Evolutionary conservation across 495 filamentous ascomycete species (phyloP), one percentile per base, ranked within the genome.

Genomic region (Margaritispora aquatica): DNA sequence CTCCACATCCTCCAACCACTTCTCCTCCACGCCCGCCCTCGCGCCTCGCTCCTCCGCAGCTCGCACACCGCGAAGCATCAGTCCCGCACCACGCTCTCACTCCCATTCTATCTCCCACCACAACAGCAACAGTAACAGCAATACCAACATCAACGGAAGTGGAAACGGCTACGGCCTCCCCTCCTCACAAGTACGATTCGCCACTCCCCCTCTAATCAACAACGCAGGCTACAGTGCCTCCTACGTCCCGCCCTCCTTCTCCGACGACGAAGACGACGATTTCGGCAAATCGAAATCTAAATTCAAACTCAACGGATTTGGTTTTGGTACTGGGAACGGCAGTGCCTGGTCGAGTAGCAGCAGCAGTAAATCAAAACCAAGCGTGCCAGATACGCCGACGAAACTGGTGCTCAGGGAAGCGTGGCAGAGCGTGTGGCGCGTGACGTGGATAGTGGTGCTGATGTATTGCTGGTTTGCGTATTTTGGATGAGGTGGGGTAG

Each of bases 401-500:
- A 23, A 22, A 29, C 11, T 61, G 2, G 51, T 66, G 9, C 62
- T 55, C 58, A 67, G 61, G 34, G 64, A 63, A 27, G 29, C 47
- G 9, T 61, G 62, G 56, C 41, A 2, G 36, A 67, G 62, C 22
- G 49, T 81, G 4, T 70, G 67, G 41, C 55, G 64, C 2, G 79
- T 84, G 22, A 76, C 73, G 4, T 59, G 57, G 62, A 59, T 78
- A 15, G 81, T 79, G 23, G 51, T 81, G 49, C 58, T 56, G 8
- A 74, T 76, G 60, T 85, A 84, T 68, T 63, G 76, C 59, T 78
- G 77, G 64, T 69, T 85, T 63, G 70, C 80, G 29, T 82, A 75
- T 75, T 64, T 24, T 26, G 62, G 62, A 0, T 64, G 49, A 57
- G 29, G 29, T 44, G 2, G 15, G 38, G 2, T 15, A n/a, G 8